Percentiles rank a stretch among this genome's conserved stretches.
These are phyloP conservation scores for Moesziomyces globuligerus DNA, from an alignment of 1,284 basidiomycete species.

Conservation along the genomic window DNA sequence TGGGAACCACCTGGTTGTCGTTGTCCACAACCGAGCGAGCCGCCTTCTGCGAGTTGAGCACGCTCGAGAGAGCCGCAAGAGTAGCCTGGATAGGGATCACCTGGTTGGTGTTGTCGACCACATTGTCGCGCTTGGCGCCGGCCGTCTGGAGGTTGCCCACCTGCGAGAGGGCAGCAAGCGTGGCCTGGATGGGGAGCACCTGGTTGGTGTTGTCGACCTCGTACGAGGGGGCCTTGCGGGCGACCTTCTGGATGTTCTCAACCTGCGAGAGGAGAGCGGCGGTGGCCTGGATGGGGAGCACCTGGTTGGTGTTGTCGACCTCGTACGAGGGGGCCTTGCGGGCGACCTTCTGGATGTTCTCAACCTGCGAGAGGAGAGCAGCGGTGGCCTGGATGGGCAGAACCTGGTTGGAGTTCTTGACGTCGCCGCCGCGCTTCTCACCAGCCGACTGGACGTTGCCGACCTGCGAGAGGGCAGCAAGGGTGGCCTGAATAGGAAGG, in stretches of 20 bases:
- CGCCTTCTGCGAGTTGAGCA: constrained; percentile 35
- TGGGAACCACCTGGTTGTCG: constrained; percentile 31
- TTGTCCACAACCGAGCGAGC: constrained; percentile 26
- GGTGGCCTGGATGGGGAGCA: constrained; percentile 26
- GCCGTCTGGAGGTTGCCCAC: constrained; percentile 23
- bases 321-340: not conserved
- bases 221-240: constrained; percentile 1
- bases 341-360: constrained; percentile 3
- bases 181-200: constrained; percentile 22
- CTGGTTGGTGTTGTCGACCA: constrained; percentile 27
- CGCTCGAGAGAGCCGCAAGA: constrained; percentile 28
- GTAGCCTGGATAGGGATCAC: constrained; percentile 39
- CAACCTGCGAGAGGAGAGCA: constrained; percentile 16
- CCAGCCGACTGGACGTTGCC: constrained; percentile 20
- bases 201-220: constrained; percentile 17
- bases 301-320: constrained; percentile 17
- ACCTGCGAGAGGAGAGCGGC: constrained; percentile 10
- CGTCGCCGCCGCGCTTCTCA: constrained; percentile 9
- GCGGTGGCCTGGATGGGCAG: constrained; percentile 33
- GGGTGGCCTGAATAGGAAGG: constrained; percentile 35
- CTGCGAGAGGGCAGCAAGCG: constrained; percentile 17
- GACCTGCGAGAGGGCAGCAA: constrained; percentile 28
- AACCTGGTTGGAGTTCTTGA: constrained; percentile 34
- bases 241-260: constrained; percentile 11
- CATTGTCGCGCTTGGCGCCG: constrained; percentile 8